phyloP scores from a whole-genome alignment of 2,329 filamentous ascomycete species.

The Polytolypa hystricis region DNA sequence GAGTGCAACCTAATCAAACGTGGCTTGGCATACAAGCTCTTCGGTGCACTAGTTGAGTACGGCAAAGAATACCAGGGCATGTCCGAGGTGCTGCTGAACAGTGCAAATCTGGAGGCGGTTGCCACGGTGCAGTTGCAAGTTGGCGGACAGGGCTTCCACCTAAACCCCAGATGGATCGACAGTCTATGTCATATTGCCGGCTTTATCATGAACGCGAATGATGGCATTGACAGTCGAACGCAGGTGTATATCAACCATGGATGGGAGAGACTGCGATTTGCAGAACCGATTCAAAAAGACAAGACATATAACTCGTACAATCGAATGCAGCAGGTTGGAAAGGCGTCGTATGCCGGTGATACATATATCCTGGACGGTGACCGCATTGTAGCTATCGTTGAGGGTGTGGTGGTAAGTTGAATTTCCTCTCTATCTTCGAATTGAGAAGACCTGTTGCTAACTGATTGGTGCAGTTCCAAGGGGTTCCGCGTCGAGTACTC shows the following conservation, averaged over 20 bases:
- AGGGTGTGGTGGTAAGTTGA: conserved; percentile 18
- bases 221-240: conserved; percentile 17
- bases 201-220: conserved; percentile 28
- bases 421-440: neutral
- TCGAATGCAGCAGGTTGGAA: conserved; percentile 18
- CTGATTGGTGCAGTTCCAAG: conserved; percentile 11
- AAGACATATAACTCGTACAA: conserved; percentile 20
- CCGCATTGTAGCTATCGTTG: conserved; percentile 21
- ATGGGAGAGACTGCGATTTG: conserved; percentile 21
- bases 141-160: conserved; percentile 17
- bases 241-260: conserved; percentile 27
- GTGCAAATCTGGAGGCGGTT: conserved; percentile 26
- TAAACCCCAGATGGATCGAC: conserved; percentile 28
- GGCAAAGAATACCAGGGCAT: conserved; percentile 24
- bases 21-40: conserved; percentile 27
- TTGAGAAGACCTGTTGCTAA: no score
- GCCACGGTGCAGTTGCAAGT: conserved; percentile 22
- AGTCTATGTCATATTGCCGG: conserved; percentile 25
- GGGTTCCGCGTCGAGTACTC: conserved; percentile 14
- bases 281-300: conserved; percentile 13
- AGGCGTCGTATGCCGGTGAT: conserved; percentile 17
- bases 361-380: conserved; percentile 21
- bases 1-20: conserved; percentile 22
- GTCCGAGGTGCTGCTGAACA: conserved; percentile 27
- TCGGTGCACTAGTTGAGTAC: conserved; percentile 26